Evolutionary conservation across 208 protist genomes (phyloP).

Genomic region (Acanthamoeba royreba): DNA sequence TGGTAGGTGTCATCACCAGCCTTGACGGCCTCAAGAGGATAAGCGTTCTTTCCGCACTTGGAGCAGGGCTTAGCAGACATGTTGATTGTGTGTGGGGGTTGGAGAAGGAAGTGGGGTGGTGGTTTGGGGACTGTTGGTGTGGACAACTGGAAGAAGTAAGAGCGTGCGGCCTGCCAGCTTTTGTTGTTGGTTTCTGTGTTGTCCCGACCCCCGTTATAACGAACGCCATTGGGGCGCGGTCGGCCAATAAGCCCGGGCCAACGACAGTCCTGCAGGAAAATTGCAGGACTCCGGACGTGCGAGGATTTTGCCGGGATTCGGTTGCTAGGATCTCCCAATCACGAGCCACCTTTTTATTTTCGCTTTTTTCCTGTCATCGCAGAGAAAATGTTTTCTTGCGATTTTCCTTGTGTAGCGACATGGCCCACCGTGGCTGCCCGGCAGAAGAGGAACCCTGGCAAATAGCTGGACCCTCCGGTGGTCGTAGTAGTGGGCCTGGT

Average conservation of each 20-base stretch:
- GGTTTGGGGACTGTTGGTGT: too few relatives aligned
- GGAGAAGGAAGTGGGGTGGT: not conserved
- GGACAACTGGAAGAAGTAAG: not conserved
- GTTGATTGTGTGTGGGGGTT: not conserved
- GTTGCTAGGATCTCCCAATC: too few relatives aligned
- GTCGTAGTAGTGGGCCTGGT: too few relatives aligned
- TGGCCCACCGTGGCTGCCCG: too few relatives aligned
- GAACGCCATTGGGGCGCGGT: not conserved
- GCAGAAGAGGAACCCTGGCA: too few relatives aligned
- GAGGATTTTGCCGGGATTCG: too few relatives aligned
- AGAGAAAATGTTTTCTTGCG: too few relatives aligned
- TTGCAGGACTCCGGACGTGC: not conserved
- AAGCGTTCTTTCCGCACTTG: slow-evolving; percentile 39
- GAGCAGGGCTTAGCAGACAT: slow-evolving; percentile 47
- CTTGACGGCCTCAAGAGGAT: slow-evolving; percentile 28
- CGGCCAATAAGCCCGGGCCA: not conserved
- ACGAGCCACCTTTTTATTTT: too few relatives aligned
- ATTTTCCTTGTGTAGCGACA: too few relatives aligned
- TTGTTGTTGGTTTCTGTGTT: not conserved
- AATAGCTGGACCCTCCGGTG: too few relatives aligned
- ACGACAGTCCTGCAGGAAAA: not conserved
- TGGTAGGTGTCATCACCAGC: slow-evolving; percentile 50
- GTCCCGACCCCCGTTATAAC: not conserved
- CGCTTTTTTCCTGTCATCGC: too few relatives aligned
- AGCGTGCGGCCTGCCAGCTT: not conserved